phyloP scores from a whole-genome alignment of 2,329 filamentous ascomycete genomes.

The Huntiella savannae region DNA sequence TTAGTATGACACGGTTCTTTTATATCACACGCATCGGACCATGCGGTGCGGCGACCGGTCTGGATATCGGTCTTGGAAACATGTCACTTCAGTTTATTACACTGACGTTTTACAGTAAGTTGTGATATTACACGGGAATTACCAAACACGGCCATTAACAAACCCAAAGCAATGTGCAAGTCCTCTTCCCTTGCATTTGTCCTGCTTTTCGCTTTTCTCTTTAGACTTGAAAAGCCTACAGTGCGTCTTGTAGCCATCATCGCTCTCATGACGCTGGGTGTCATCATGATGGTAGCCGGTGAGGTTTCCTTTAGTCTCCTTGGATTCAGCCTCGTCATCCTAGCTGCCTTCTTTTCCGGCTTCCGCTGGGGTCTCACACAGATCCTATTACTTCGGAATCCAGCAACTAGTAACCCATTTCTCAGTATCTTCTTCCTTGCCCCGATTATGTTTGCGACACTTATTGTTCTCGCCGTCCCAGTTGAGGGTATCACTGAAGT shows the following conservation, averaged over 20 bases:
- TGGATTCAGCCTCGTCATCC: slow-evolving; percentile 84
- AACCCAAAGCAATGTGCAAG: slow-evolving; percentile 71
- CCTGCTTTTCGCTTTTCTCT: slow-evolving; percentile 82
- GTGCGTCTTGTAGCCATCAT: slow-evolving; percentile 77
- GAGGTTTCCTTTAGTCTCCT: slow-evolving; percentile 75
- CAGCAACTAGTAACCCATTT: slow-evolving; percentile 89
- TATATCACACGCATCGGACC: slow-evolving; percentile 83
- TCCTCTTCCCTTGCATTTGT: slow-evolving; percentile 92
- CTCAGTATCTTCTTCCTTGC: slow-evolving; percentile 96
- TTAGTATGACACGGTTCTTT: slow-evolving; percentile 69
- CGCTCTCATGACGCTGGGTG: slow-evolving; percentile 73
- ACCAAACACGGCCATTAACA: slow-evolving; percentile 13
- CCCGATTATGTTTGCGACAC: slow-evolving; percentile 79
- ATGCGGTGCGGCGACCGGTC: slow-evolving; percentile 76
- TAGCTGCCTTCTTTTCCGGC: slow-evolving; percentile 83
- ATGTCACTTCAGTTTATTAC: slow-evolving; percentile 92
- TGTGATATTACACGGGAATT: not conserved
- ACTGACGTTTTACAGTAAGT: slow-evolving; percentile 80
- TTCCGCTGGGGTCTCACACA: slow-evolving; percentile 98
- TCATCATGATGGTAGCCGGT: slow-evolving; percentile 95
- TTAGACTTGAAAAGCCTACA: slow-evolving; percentile 75
- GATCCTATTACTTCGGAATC: slow-evolving; percentile 81
- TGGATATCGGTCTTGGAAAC: slow-evolving; percentile 92
- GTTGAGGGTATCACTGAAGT: slow-evolving; percentile 64
- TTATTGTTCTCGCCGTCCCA: slow-evolving; percentile 63